Evolutionary conservation across 2,329 filamentous ascomycete genomes (phyloP).

Genomic region (Fusarium sp.): DNA sequence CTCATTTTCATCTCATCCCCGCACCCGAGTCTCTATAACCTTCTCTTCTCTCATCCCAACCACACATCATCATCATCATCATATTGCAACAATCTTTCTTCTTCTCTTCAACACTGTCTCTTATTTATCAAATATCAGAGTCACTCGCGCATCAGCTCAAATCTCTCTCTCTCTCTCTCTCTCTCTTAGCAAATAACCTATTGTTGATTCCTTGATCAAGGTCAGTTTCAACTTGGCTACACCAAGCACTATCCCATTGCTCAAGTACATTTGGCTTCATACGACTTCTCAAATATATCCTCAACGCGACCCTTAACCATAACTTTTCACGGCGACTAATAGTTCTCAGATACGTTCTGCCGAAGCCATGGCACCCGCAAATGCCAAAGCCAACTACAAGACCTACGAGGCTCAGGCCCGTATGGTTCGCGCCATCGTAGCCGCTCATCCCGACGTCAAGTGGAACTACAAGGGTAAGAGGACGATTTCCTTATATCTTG

Average conservation of each 20-base stretch:
- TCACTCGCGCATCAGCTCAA: background rate
- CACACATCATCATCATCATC: background rate
- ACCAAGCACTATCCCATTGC: background rate
- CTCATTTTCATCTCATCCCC: background rate
- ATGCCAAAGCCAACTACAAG: slow-evolving; percentile 64
- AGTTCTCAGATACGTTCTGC: background rate
- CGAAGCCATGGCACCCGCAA: slow-evolving; percentile 55
- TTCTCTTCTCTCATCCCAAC: background rate
- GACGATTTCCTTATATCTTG: background rate
- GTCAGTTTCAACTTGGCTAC: slow-evolving; percentile 3
- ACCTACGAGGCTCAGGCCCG: slow-evolving; percentile 69
- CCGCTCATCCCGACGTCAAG: slow-evolving; percentile 63
- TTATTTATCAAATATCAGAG: background rate
- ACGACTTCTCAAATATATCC: background rate
- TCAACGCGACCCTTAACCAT: background rate
- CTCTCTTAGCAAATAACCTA: background rate
- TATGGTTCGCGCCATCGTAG: slow-evolving; percentile 69
- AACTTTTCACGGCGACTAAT: background rate
- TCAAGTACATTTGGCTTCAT: background rate
- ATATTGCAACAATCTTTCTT: background rate
- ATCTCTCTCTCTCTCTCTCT: background rate
- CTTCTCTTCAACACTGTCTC: background rate
- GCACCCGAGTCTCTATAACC: background rate
- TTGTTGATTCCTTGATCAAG: background rate
- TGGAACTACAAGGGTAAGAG: slow-evolving; percentile 71